These are phyloP conservation scores for Candida vaughaniae DNA, from an alignment of 805 yeast genomes.

Conservation along the genomic window DNA sequence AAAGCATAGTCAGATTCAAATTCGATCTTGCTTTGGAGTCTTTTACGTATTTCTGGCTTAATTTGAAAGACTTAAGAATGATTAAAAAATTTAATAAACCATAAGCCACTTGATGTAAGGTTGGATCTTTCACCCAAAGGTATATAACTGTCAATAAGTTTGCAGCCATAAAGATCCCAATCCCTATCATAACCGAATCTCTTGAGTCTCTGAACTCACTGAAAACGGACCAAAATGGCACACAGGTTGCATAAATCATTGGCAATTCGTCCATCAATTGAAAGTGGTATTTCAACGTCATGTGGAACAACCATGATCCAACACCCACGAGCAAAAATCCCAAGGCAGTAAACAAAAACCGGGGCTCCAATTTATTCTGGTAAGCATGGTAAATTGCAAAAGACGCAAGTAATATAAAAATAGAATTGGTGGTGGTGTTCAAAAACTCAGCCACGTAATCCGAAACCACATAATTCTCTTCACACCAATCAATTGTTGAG, in stretches of 20 bases:
- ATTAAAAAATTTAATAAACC: slow-evolving; percentile 75
- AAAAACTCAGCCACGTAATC: slow-evolving; percentile 86
- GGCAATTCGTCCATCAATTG: slow-evolving; percentile 95
- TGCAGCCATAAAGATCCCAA: slow-evolving; percentile 53
- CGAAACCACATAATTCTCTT: slow-evolving; percentile 89
- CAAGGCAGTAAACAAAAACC: slow-evolving; percentile 68
- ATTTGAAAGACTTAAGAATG: slow-evolving; percentile 54
- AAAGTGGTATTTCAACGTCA: slow-evolving; percentile 87
- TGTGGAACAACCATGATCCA: slow-evolving; percentile 94
- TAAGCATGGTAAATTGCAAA: slow-evolving; percentile 63
- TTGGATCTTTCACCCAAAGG: slow-evolving; percentile 73
- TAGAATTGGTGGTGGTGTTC: slow-evolving; percentile 76
- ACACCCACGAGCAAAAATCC: slow-evolving; percentile 90
- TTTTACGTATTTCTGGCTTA: slow-evolving; percentile 53
- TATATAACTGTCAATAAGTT: slow-evolving; percentile 67
- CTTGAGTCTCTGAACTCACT: slow-evolving; percentile 50
- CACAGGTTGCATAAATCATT: slow-evolving; percentile 96
- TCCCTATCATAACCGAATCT: slow-evolving; percentile 45
- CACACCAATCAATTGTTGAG: slow-evolving; percentile 99
- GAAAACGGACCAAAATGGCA: slow-evolving; percentile 85
- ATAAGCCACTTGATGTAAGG: slow-evolving; percentile 85
- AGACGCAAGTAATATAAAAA: slow-evolving; percentile 53
- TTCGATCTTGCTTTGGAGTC: slow-evolving; percentile 47
- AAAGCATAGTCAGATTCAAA: slow-evolving; percentile 53
- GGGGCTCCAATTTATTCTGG: slow-evolving; percentile 58